These are phyloP conservation scores for Arctium lappa DNA, from an alignment of 129 eudicot species.

Conservation along the genomic window DNA sequence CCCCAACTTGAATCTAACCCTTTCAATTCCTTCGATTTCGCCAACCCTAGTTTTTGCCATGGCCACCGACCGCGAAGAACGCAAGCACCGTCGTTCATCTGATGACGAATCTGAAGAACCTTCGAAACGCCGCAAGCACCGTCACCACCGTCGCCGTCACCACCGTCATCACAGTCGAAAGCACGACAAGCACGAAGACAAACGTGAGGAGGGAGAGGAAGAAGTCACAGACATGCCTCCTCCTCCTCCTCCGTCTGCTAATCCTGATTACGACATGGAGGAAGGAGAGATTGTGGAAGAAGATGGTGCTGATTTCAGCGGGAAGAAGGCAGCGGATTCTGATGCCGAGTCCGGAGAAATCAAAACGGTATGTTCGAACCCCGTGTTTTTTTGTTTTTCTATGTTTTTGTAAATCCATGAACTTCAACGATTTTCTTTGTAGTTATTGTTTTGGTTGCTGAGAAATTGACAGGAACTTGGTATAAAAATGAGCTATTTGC, in stretches of 20 bases:
- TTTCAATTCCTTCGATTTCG: constrained; percentile 14
- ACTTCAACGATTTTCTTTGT: neutral
- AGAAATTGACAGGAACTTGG: constrained; percentile 1
- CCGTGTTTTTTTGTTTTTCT: constrained; percentile 2
- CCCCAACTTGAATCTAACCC: constrained; percentile 8
- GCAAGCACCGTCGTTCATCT: constrained; percentile 72
- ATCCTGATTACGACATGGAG: constrained; percentile 81
- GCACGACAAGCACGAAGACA: constrained; percentile 38
- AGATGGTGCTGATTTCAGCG: constrained; percentile 28
- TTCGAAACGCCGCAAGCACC: constrained; percentile 80
- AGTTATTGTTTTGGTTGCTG: constrained; percentile 7
- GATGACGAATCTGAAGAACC: constrained; percentile 65
- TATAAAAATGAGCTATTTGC: neutral
- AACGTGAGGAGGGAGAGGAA: constrained; percentile 23
- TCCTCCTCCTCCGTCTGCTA: constrained; percentile 17
- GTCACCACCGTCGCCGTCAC: constrained; percentile 51
- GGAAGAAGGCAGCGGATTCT: constrained; percentile 30
- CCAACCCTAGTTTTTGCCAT: constrained; percentile 39
- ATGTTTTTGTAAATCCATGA: neutral
- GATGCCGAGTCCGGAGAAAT: constrained; percentile 81
- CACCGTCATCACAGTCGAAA: constrained; percentile 48
- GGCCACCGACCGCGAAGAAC: constrained; percentile 61
- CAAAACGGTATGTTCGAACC: constrained; percentile 53
- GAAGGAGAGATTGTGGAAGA: constrained; percentile 98
- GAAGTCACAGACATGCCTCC: constrained; percentile 14